A percentile compares a stretch with the other conserved stretches of the same genome.
phyloP scores from a whole-genome alignment of 1,139 yeast genomes.

The Blastobotrys buckinghamii region DNA sequence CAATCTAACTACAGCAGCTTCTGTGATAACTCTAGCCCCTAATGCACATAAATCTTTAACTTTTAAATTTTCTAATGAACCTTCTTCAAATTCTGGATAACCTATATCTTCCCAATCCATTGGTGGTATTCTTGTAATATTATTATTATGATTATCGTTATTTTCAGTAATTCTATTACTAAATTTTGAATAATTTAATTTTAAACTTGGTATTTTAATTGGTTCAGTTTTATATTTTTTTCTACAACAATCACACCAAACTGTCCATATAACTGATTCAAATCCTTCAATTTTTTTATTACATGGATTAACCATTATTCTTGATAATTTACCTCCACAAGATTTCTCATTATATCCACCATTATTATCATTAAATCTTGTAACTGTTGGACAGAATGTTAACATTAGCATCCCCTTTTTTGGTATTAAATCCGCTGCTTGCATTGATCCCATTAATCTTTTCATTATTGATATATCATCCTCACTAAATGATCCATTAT shows the following conservation, averaged over 20 bases:
- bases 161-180: background rate
- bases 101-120: conserved; percentile 1
- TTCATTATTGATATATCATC: too few relatives aligned
- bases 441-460: background rate
- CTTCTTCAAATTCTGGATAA: conserved; percentile 2
- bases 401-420: background rate
- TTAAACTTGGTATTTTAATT: background rate
- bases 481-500: too few relatives aligned
- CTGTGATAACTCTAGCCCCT: background rate
- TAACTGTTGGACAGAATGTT: background rate
- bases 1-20: background rate
- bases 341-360: background rate
- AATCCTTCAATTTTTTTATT: background rate
- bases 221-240: background rate
- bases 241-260: background rate
- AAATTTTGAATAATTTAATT: background rate
- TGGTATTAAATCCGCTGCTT: background rate
- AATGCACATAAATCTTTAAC: background rate
- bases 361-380: background rate
- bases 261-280: background rate
- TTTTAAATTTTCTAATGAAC: background rate
- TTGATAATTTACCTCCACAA: background rate
- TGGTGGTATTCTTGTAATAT: background rate
- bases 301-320: background rate
- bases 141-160: background rate